Evolutionary conservation across 768 basidiomycete species (phyloP).

Genomic region (Grammothele lineata): DNA sequence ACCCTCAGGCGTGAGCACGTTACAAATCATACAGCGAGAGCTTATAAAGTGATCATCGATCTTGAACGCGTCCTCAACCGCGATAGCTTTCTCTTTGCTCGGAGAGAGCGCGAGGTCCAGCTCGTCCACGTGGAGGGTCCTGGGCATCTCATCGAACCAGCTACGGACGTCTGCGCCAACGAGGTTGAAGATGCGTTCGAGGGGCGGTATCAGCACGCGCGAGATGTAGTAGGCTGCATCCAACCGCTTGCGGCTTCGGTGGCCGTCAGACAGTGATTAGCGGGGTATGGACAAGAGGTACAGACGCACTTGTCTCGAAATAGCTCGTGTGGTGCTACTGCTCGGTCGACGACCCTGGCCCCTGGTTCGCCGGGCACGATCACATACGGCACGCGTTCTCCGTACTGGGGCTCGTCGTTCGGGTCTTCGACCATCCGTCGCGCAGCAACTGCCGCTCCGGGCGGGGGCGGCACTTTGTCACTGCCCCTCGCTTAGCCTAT

Average conservation of each 20-base stretch:
- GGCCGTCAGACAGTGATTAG: not conserved
- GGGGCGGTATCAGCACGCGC: constrained; percentile 79
- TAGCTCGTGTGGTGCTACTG: constrained; percentile 68
- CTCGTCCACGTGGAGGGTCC: constrained; percentile 40
- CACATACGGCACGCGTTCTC: constrained; percentile 90
- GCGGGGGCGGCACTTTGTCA: constrained; percentile 80
- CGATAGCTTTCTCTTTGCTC: constrained; percentile 25
- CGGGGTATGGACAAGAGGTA: not conserved
- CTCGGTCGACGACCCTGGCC: constrained; percentile 67
- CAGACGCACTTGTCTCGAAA: constrained; percentile 50
- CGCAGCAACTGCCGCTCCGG: constrained; percentile 87
- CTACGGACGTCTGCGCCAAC: constrained; percentile 80
- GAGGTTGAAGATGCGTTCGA: constrained; percentile 88
- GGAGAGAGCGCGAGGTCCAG: constrained; percentile 32
- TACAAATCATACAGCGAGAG: constrained; percentile 69
- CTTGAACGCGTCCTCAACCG: constrained; percentile 38
- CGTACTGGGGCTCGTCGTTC: constrained; percentile 84
- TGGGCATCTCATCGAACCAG: constrained; percentile 91
- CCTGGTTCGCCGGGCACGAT: constrained; percentile 65
- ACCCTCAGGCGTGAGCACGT: constrained; percentile 51
- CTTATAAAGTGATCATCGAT: constrained; percentile 77
- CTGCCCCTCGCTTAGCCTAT: no score
- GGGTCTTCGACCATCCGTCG: constrained; percentile 69
- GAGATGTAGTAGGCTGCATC: constrained; percentile 89
- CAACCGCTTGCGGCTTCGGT: constrained; percentile 58